Evolutionary conservation across 2,329 filamentous ascomycete genomes (phyloP), one percentile per base, ranked within the genome.

Genomic region (Fusarium sp.): DNA sequence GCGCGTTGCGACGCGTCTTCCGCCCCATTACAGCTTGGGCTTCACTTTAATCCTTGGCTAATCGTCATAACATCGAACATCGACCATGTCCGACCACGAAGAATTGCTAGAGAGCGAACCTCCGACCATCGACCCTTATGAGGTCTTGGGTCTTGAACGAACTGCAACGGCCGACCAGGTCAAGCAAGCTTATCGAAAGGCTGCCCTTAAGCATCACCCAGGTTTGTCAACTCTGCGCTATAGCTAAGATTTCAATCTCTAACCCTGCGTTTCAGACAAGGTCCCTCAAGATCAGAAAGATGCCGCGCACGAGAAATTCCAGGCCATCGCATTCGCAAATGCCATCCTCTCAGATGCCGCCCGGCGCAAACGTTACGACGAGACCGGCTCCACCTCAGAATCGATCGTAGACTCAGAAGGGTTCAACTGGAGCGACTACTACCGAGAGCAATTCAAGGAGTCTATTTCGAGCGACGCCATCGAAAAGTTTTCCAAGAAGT

Each of bases 381-480:
- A 87, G 53, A 98, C 95, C 0, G 96, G 96, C 55, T 96, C 91
- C 56, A 98, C 94, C 1, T 88, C 92, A 13, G 94, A 97, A 76
- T 90, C 89, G 10, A 87, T 97, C 22, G 86, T 90, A 32, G 91
- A 93, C 76, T 86, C 87, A 6, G 90, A 92, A 61, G 92, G 90
- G 54, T 99, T 98, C 81, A 88, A 93, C 82, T 99, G 96, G 96
- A 84, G 87, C 54, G 90, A 92, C 47, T 99, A 94, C 82, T 99
- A 96, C 83, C 88, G 90, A 55, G 89, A 91, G 68, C 94, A 97
- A 73, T 97, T 90, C 78, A 87, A 87, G 49, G 90, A 94, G 57
- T 85, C 93, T 25, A 84, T 99, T 50, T 94, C 88, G 19, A 82
- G 85, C 4, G 89, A 92, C 62, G 87, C 88, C 6, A 95, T 99